Evolutionary conservation across 2,329 filamentous ascomycete species (phyloP), one percentile per base, ranked within the genome.

Genomic region (Fusarium sp.): DNA sequence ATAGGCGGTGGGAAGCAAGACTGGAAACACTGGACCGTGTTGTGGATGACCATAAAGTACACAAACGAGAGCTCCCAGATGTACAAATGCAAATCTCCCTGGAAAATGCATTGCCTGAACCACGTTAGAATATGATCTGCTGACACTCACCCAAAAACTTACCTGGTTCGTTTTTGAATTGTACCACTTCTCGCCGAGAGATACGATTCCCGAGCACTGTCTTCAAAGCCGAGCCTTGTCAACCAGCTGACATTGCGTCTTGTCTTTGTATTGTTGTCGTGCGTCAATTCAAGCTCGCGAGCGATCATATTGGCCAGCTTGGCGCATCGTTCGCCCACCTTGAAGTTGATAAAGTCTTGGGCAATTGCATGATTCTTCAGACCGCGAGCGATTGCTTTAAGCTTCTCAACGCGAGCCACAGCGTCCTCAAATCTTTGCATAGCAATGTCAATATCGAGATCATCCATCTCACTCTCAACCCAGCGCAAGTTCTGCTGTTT

Each of bases 11-110:
- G 90, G 76, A 98, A 98, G 77, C 93, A 97, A 52, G 84, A 82
- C 75, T 97, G 93, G 79, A 96, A 97, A 74, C 92, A 94, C 74
- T 88, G 87, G 62, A 98, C 91, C 0, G 96, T 98, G 79, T 98
- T 97, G 72, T 93, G 90, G 76, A 99, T 95, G 68, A 97, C 87
- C 53, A 90, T 94, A 80, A 99, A 99, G 79, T 97, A 97, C 58
- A 97, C 94, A 79, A 94, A 97, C 3, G 95, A 96, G 45, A 98
- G 85, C 76, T 97, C 93, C 85, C 94, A 97, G 71, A 98, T 96
- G 79, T 98, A 98, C 14, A 94, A 86, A 62, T 93, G 92, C 11
- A 99, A 86, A 73, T 97, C 92, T 50, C 96, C 96, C 76, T 97
- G 94, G 79, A 99, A 99, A 59, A 96, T 91, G 76, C 95, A 96